A percentile compares a stretch with the other conserved stretches of the same genome.
Evolutionary conservation across 1,284 basidiomycete genomes (phyloP).

Genomic region (Pseudozyma sp.): DNA sequence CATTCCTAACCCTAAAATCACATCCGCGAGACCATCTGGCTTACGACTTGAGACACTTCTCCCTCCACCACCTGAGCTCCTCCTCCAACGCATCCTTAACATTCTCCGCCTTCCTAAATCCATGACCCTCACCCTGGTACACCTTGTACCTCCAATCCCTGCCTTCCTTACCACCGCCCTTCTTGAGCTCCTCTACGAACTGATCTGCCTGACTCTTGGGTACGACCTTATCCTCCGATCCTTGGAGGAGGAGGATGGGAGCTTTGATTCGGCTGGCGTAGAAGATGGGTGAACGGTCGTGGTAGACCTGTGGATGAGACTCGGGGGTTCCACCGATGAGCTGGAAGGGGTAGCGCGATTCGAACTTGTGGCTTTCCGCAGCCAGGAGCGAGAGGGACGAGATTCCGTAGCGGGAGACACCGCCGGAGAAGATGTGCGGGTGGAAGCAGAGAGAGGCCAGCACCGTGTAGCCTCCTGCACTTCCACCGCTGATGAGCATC

Average conservation of each 20-base stretch:
- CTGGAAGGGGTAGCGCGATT: conserved; percentile 73
- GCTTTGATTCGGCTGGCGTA: conserved; percentile 73
- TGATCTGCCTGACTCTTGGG: conserved; percentile 73
- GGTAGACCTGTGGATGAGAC: conserved; percentile 72
- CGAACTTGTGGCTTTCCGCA: conserved; percentile 77
- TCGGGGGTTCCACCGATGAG: conserved; percentile 74
- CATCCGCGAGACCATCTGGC: background rate
- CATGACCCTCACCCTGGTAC: conserved; percentile 59
- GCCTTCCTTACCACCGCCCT: conserved; percentile 20
- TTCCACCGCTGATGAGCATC: conserved; percentile 63
- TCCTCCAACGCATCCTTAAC: conserved; percentile 34
- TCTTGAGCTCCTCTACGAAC: conserved; percentile 50
- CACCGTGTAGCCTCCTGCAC: conserved; percentile 75
- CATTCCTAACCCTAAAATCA: background rate
- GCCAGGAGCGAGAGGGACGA: conserved; percentile 31
- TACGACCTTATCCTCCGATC: conserved; percentile 74
- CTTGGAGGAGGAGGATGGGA: conserved; percentile 74
- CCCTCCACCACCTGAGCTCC: conserved; percentile 33
- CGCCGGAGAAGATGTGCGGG: conserved; percentile 42
- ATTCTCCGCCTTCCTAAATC: conserved; percentile 32
- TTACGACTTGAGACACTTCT: conserved; percentile 5
- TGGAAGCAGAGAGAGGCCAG: conserved; percentile 71
- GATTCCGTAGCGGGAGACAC: conserved; percentile 41
- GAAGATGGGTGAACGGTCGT: conserved; percentile 73
- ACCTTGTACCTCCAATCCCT: conserved; percentile 46